Base-by-base conservation (phyloP, 148 eudicot species). In the Cornus controversa region DNA sequence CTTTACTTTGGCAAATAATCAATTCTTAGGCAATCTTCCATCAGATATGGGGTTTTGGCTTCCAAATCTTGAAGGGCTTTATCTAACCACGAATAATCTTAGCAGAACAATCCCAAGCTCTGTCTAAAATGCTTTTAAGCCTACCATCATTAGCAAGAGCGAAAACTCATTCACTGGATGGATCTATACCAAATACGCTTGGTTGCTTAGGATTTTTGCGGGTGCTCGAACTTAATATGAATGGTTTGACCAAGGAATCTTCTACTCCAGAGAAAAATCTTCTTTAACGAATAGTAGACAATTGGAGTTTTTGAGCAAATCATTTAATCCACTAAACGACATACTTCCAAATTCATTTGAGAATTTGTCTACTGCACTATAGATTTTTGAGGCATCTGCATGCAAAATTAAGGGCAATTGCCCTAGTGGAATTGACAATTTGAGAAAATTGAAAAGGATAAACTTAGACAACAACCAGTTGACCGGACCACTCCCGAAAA, bases 261-360 rank as follows among this genome's bases (percentile, higher is more conserved):
- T n/a, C n/a, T 82, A 67, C 22, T 83, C 5, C n/a, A n/a, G n/a
- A n/a, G n/a, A n/a, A n/a, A n/a, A n/a, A n/a, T 64, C 85, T 54
- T 79, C 85, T 6, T 71, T 83, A 67, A 72, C 85, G 24, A 75
- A 79, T 45, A 75, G 85, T 53, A 75, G 71, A 37, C 16, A 34
- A 15, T 45, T 83, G 69, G 23, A 67, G 13, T 2, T 6, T 5
- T 9, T 79, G 53, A 50, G 9, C 8, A 11, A 79, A 10, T 29
- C 82, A 22, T 1, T 23, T 0, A 83, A 83, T 79, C 85, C 71
- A 70, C n/a, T 81, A 6, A 29, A 76, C 23, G 79, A 72, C 18
- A 28, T 47, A 31, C 79, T 81, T 23, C 83, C 83, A 10, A 20
- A 36, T 63, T 75, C 83, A 2, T n/a, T 81, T 36, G 83, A 79